phyloP scores from a whole-genome alignment of 139 green algal genomes.

The Tetradesmus lagerheimii region DNA sequence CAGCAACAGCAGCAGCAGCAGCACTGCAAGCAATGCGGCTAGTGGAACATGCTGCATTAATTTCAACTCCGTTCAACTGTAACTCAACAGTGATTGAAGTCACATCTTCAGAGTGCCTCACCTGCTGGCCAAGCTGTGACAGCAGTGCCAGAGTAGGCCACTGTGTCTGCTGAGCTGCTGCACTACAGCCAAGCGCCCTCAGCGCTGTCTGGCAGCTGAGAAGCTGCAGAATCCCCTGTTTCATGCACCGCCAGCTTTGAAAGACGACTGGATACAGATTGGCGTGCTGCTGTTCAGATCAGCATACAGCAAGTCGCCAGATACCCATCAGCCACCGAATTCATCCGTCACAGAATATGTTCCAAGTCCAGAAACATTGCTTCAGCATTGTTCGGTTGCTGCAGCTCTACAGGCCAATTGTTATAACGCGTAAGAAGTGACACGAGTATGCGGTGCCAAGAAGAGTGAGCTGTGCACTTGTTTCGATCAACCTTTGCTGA shows the following conservation, averaged over 20 bases:
- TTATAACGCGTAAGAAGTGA: neutral
- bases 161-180: neutral
- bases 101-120: neutral
- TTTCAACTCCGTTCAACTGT: too few relatives aligned
- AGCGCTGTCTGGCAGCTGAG: neutral
- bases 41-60: too few relatives aligned
- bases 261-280: neutral
- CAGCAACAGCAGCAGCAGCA: neutral
- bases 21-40: neutral
- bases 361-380: too few relatives aligned
- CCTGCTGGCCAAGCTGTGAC: neutral
- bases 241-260: neutral
- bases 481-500: too few relatives aligned
- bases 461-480: neutral
- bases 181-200: neutral
- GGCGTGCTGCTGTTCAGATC: neutral
- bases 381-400: too few relatives aligned
- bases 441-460: neutral
- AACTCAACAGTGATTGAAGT: too few relatives aligned
- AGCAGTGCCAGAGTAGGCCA: neutral
- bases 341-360: too few relatives aligned
- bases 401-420: neutral
- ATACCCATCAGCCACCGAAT: too few relatives aligned
- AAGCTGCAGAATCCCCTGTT: neutral
- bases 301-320: neutral